phyloP scores from a whole-genome alignment of 169 alveolate species.

The Plasmodium malariae region DNA sequence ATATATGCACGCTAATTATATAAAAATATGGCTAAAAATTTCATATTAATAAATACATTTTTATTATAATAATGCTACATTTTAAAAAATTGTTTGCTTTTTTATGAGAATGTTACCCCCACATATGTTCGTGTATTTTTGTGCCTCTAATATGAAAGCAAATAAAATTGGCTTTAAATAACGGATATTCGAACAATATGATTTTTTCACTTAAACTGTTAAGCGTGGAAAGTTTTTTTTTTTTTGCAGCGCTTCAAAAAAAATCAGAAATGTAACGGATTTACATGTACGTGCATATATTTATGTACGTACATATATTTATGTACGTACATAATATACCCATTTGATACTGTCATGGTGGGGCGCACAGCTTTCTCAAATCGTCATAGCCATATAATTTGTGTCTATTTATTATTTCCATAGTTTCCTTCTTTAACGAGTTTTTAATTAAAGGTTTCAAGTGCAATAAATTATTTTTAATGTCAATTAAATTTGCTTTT shows the following conservation, averaged over 20 bases:
- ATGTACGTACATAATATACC: background rate
- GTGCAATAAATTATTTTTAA: background rate
- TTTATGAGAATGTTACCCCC: no score
- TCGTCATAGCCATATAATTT: conserved; percentile 59
- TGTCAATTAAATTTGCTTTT: conserved; percentile 8
- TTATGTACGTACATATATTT: no score
- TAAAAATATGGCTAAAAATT: no score
- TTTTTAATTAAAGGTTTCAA: conserved; percentile 29
- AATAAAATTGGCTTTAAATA: no score
- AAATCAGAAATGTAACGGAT: background rate
- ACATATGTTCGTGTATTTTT: no score
- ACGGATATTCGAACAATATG: no score
- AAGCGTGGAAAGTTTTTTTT: background rate
- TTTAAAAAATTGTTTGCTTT: no score
- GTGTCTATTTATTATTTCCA: conserved; percentile 20
- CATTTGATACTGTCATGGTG: background rate
- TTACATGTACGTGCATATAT: background rate
- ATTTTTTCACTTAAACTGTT: background rate
- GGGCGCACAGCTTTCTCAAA: conserved; percentile 7
- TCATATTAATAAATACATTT: no score
- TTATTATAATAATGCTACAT: no score
- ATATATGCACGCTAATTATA: no score
- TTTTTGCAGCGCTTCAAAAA: background rate
- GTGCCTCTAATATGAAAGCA: no score
- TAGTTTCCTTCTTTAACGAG: conserved; percentile 19